phyloP scores from a whole-genome alignment of 1,284 basidiomycete species.

The Cryptococcus depauperatus region DNA sequence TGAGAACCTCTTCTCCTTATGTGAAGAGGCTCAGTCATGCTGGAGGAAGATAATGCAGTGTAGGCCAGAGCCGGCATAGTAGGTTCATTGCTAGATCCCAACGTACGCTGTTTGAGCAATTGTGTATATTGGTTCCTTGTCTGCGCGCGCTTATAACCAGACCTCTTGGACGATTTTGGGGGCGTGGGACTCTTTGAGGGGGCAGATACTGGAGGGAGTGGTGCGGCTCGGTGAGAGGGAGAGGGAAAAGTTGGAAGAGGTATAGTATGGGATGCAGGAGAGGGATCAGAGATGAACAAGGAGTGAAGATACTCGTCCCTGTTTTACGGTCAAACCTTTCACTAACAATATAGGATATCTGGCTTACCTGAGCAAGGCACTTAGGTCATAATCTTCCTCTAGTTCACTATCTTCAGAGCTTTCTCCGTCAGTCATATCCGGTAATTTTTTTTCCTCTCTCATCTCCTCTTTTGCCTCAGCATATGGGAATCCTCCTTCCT shows the following conservation, averaged over 20 bases:
- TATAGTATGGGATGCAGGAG: not conserved
- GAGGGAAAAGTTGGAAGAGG: not conserved
- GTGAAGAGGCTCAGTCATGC: conserved; percentile 3
- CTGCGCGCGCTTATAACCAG: conserved; percentile 12
- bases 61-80: not conserved
- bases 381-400: conserved; percentile 21
- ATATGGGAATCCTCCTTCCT: not conserved
- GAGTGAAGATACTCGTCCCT: conserved; percentile 25
- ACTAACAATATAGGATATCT: not conserved
- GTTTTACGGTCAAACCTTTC: not conserved
- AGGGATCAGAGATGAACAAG: conserved; percentile 4
- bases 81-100: conserved; percentile 4
- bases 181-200: not conserved
- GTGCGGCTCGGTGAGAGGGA: conserved; percentile 1
- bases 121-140: conserved; percentile 17
- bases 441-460: conserved; percentile 7
- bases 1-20: not conserved
- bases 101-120: conserved; percentile 10
- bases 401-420: conserved; percentile 27
- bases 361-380: conserved; percentile 19
- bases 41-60: not conserved
- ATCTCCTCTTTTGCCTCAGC: not conserved
- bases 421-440: conserved; percentile 26
- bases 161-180: not conserved
- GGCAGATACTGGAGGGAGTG: conserved; percentile 2